Conservation (phyloP, 306 rosid species). For the Rubus idaeus region DNA sequence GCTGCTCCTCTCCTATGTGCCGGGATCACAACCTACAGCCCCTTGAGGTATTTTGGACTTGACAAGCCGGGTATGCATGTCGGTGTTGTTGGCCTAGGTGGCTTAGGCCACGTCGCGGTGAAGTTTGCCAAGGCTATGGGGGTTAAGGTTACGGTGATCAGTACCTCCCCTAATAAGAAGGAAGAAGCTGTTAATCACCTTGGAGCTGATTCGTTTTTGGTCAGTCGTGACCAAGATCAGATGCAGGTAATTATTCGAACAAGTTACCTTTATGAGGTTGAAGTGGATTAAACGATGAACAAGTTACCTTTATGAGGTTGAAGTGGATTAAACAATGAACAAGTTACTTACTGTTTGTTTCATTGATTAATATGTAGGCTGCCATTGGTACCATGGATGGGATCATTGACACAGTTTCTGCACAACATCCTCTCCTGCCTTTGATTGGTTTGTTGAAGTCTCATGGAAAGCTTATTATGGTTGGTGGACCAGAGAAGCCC, state of each 20-base stretch:
- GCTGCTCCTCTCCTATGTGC: constrained; percentile 14
- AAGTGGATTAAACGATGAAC: not conserved
- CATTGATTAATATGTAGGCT: constrained; percentile 26
- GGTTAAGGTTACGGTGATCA: constrained; percentile 6
- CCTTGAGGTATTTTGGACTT: constrained; percentile 8
- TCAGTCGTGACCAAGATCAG: constrained; percentile 20
- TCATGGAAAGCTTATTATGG: constrained; percentile 39
- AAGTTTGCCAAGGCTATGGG: constrained; percentile 22
- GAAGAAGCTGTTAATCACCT: not conserved
- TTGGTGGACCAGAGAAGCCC: constrained; percentile 35
- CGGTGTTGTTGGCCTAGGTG: constrained; percentile 9
- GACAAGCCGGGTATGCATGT: not conserved
- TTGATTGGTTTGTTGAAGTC: constrained; percentile 24
- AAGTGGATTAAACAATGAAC: too few relatives aligned
- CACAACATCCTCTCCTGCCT: constrained; percentile 23
- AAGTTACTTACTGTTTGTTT: not conserved
- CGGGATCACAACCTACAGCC: constrained; percentile 23
- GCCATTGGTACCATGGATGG: constrained; percentile 41
- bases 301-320: too few relatives aligned
- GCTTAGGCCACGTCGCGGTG: constrained; percentile 12
- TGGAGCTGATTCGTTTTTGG: constrained; percentile 13
- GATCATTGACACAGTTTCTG: constrained; percentile 44
- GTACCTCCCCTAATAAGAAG: constrained; percentile 9
- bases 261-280: not conserved
- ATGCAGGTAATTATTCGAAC: constrained; percentile 8